Conservation (phyloP, 2,329 filamentous ascomycete species). For the Paecilomyces sp. region DNA sequence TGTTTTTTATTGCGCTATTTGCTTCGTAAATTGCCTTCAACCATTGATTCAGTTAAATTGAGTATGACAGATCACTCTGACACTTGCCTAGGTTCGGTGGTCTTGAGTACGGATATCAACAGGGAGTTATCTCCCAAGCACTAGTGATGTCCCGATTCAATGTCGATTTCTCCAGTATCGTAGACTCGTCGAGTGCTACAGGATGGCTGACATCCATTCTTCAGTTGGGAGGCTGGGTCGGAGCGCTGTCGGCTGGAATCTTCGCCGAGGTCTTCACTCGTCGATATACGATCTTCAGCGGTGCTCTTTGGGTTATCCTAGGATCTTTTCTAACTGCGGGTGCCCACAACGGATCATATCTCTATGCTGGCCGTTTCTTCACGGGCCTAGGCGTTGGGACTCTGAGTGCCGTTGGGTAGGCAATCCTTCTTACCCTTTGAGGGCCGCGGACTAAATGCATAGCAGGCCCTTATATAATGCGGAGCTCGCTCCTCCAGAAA, state of each 20-base stretch:
- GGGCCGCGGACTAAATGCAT: too few species aligned
- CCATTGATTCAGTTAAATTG: too few species aligned
- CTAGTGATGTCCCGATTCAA: conserved; percentile 10
- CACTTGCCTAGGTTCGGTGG: conserved; percentile 34
- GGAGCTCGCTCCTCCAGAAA: conserved; percentile 34
- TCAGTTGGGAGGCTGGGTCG: conserved; percentile 71
- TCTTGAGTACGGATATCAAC: conserved; percentile 23
- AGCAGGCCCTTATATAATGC: conserved; percentile 38
- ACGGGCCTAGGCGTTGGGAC: conserved; percentile 22
- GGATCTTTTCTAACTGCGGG: too few species aligned
- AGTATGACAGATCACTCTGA: too few species aligned
- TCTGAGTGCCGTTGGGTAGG: conserved; percentile 6
- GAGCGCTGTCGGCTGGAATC: conserved; percentile 61
- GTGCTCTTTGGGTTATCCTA: too few species aligned
- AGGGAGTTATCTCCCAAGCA: conserved; percentile 15
- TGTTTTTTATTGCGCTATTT: too few species aligned
- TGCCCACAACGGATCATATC: too few species aligned
- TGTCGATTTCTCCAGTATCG: conserved; percentile 15
- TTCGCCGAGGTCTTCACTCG: conserved; percentile 63
- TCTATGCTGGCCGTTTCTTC: conserved; percentile 18
- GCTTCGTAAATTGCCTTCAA: too few species aligned
- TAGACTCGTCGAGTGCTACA: conserved; percentile 14
- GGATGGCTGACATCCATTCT: conserved; percentile 49
- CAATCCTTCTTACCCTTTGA: too few species aligned
- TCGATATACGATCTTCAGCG: conserved; percentile 49